These are phyloP conservation scores for Pharnaceum exiguum DNA, from an alignment of 148 eudicot genomes.

Conservation along the genomic window DNA sequence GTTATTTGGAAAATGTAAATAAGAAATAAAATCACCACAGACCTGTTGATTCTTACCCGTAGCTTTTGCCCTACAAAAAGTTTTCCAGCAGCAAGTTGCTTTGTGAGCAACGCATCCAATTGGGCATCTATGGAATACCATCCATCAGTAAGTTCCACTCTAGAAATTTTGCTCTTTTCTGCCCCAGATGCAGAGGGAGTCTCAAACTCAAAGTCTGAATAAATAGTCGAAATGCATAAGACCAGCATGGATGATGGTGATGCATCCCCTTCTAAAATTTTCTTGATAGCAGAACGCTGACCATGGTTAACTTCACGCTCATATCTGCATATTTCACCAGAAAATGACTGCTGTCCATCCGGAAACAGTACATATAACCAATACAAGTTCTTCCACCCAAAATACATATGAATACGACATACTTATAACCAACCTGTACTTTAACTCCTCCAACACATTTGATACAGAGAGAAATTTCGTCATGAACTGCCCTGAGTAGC, in stretches of 20 bases:
- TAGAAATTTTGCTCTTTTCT: slow-evolving; percentile 26
- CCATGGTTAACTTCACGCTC: slow-evolving; percentile 95
- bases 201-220: slow-evolving; percentile 18
- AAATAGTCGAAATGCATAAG: slow-evolving; percentile 67
- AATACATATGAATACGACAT: neutral
- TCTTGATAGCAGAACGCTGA: slow-evolving; percentile 80
- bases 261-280: slow-evolving; percentile 85
- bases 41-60: slow-evolving; percentile 38
- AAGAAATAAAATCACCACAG: neutral
- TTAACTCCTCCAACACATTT: slow-evolving; percentile 82
- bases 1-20: neutral
- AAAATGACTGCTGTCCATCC: neutral
- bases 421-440: slow-evolving; percentile 49
- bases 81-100: slow-evolving; percentile 60
- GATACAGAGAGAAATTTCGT: slow-evolving; percentile 44
- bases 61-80: slow-evolving; percentile 91
- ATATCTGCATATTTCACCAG: slow-evolving; percentile 48
- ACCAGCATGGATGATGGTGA: slow-evolving; percentile 76
- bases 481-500: slow-evolving; percentile 44
- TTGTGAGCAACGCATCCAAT: slow-evolving; percentile 60
- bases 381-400: neutral
- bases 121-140: slow-evolving; percentile 80
- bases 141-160: slow-evolving; percentile 84
- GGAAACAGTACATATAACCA: neutral
- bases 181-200: slow-evolving; percentile 24